Base-by-base conservation (phyloP, 1,284 basidiomycete species). In the Xerocomus minutiporus region DNA sequence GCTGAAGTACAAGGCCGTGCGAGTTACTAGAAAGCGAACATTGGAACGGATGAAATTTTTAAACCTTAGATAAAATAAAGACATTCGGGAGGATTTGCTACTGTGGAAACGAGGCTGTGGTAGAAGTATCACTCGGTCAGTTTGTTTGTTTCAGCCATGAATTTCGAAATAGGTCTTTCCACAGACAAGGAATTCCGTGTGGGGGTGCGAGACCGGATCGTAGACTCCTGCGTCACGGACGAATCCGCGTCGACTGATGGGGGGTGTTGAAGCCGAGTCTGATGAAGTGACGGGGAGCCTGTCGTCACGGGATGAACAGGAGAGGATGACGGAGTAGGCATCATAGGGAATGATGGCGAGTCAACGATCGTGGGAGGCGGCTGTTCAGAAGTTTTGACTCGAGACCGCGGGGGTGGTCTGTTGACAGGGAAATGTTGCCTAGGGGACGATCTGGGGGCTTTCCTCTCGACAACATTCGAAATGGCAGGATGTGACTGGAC, bases 121-220 rank as follows among this genome's bases (percentile, higher is more conserved):
- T 8, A 28, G n/a, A 40, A 40, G 5, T 15, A 17, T 44, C 13
- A 26, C 0, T 13, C 17, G 32, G 12, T 38, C 40, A 20, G 42
- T 26, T 35, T 45, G 26, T 28, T 38, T 34, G 57, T 60, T 48
- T 38, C 52, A 39, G 31, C 36, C 58, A 73, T 72, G 59, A 81
- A 81, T 55, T 73, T 73, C 2, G 57, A 54, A n/a, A 48, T 13
- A 32, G 77, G 80, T 12, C 75, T 68, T 56, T 71, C 75, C 50
- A 66, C 69, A 20, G 65, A 60, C 28, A 29, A n/a, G 5, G 41
- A 4, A 23, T 34, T 50, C 29, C 13, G 31, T 20, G 40, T 13
- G 28, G 12, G 20, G 29, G 20, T 3, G 45, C 20, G 20, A 25
- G 51, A 44, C 15, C 41, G 44, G 40, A n/a, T 50, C 20, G 34